A percentile compares a stretch with the other conserved stretches of the same genome.
Conservation (phyloP, 352 stramenopile species). For the Peronospora belbahrii region DNA sequence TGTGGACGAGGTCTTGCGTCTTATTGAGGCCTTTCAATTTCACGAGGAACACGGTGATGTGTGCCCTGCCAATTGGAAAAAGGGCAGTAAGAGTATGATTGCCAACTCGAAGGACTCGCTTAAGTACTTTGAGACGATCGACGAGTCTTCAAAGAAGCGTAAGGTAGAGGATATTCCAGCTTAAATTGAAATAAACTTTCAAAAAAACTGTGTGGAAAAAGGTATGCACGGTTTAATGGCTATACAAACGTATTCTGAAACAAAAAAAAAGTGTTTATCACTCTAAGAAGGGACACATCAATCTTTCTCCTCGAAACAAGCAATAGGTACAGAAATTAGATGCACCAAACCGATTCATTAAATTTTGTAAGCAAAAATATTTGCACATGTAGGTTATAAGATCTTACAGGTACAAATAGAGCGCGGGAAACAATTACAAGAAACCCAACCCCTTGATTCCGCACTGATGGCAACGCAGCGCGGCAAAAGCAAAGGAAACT, state of each 20-base stretch:
- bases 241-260: too few relatives aligned
- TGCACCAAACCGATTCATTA: too few relatives aligned
- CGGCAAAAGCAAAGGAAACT: constrained; percentile 8
- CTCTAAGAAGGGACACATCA: background rate
- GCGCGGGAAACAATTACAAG: background rate
- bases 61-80: constrained; percentile 89
- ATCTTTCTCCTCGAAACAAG: background rate
- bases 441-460: constrained; percentile 8
- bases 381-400: background rate
- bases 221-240: too few relatives aligned
- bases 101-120: constrained; percentile 66
- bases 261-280: too few relatives aligned
- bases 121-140: constrained; percentile 63
- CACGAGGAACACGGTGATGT: constrained; percentile 86
- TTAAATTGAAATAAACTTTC: background rate
- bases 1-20: constrained; percentile 86
- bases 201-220: too few relatives aligned
- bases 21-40: constrained; percentile 91
- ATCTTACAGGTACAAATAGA: background rate
- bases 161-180: too few relatives aligned
- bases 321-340: too few relatives aligned
- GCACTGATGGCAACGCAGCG: constrained; percentile 12
- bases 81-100: constrained; percentile 82
- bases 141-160: constrained; percentile 27
- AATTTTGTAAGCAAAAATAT: background rate